Base-by-base conservation (phyloP, 179 eudicot genomes). In the Heliamphora pulchella region DNA sequence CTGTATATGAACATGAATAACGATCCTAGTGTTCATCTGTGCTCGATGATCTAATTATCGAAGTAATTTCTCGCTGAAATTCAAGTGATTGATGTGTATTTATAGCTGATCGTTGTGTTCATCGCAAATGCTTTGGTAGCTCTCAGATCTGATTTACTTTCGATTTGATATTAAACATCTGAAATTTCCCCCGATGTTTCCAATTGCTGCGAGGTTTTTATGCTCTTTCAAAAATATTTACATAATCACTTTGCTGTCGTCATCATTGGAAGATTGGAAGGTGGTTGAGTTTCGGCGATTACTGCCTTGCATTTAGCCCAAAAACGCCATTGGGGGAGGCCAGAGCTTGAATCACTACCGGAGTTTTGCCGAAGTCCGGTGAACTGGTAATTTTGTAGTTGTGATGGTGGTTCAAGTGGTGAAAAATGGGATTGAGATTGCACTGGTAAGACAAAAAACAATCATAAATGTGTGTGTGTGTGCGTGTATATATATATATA, bases 31-130 rank as follows among this genome's bases (percentile, higher is more conserved):
- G 58, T 20, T 71, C 58, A 71, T 71, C 75, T 71, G 75, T 18
- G 58, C 9, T 71, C 57, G 75, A 77, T 64, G 75, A 77, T 64
- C 72, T 65, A 43, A 5, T 65, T 18, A n/a, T 77, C 13, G 51
- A 63, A 48, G 57, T 8, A 47, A 3, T 2, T 44, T 46, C 47
- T 50, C 3, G 10, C 0, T 77, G 46, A 76, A 62, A 77, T 54
- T 50, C 14, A 48, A 50, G 71, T 51, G 71, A 8, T 31, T 8
- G 39, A 7, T 22, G 48, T 14, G 31, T 13, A 5, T 64, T 0
- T 76, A 48, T 50, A 0, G 44, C 46, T 68, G 18, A 46, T 77
- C 65, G 43, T 46, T 17, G 22, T 11, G 46, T 48, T 54, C 48
- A 8, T 3, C 4, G 55, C 22, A 18, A 5, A 48, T 31, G 72